Evolutionary conservation across 2,329 filamentous ascomycete species (phyloP), one percentile per base, ranked within the genome.

Genomic region (Colletotrichum gloeosporioides): DNA sequence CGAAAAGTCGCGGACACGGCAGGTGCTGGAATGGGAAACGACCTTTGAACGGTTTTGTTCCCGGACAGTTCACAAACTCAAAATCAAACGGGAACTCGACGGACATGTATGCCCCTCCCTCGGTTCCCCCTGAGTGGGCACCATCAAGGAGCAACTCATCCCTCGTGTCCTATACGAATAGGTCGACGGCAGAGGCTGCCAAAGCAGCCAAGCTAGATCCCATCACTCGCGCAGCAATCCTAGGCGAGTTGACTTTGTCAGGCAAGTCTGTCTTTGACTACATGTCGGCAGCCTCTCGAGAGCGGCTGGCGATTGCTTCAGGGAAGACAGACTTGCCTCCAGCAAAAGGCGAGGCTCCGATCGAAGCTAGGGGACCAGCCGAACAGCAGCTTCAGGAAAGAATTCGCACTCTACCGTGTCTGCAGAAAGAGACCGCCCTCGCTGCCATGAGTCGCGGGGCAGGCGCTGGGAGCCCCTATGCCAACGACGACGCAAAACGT

Each of bases 261-360:
- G 95, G 95, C 1, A 98, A 99, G 86, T 99, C 97, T 0, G 93
- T 99, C 4, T 99, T 99, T 83, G 96, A 99, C 85, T 99, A 95
- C 84, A 90, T 99, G 78, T 95, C 95, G 0, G 89, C 95, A 0
- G 90, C 94, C 39, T 92, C 95, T 5, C 92, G 97, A 77, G 93
- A 96, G 68, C 92, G 93, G 31, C 90, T 99, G 61, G 95, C 90
- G 4, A 89, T 92, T 13, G 93, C 93, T 1, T 95, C 95, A 4
- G 96, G 96, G 2, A 95, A 93, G 73, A 85, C 85, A 4, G 91
- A 96, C 81, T 90, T 99, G 4, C 97, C 97, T 0, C 91, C 92
- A 9, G 97, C 94, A 0, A 87, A 93, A 2, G 93, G 95, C 69
- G 95, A 98, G 85, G 88, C 94, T 4, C 94, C 95, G 0, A 88